Conservation (phyloP, 129 eudicot species). For the Ambrosia artemisiifolia region DNA sequence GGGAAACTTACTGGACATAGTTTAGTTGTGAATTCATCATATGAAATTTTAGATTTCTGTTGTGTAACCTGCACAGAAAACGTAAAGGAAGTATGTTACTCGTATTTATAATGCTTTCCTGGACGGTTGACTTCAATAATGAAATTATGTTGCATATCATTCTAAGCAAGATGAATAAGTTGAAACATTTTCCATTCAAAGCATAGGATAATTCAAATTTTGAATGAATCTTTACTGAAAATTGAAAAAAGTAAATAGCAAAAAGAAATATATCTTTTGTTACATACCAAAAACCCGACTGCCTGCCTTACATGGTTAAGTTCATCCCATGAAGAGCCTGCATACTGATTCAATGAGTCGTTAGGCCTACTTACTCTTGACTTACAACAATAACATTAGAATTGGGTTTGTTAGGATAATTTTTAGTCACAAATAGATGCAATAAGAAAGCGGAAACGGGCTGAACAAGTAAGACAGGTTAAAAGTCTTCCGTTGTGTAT, state of each 20-base stretch:
- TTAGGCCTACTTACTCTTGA: slow-evolving; percentile 16
- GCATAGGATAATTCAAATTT: neutral
- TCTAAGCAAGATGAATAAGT: no score
- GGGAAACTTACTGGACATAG: slow-evolving; percentile 75
- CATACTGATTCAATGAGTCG: slow-evolving; percentile 46
- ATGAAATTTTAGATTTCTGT: slow-evolving; percentile 60
- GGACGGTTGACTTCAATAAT: neutral
- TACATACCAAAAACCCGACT: slow-evolving; percentile 75
- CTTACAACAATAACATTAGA: neutral
- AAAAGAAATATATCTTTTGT: neutral
- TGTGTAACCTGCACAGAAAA: slow-evolving; percentile 52
- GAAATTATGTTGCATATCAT: no score
- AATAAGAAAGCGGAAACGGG: neutral
- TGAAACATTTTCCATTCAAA: neutral
- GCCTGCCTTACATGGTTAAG: slow-evolving; percentile 64
- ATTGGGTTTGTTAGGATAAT: neutral
- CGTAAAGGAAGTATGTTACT: neutral
- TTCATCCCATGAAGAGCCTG: slow-evolving; percentile 73
- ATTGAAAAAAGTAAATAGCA: neutral
- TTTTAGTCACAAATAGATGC: neutral
- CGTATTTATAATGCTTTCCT: neutral
- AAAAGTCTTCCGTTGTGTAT: neutral
- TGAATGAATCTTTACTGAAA: neutral
- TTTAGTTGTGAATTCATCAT: slow-evolving; percentile 62
- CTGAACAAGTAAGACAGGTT: neutral